Evolutionary conservation across 192 early-diverging fungal species (phyloP).

Genomic region (Coemansia sp.): DNA sequence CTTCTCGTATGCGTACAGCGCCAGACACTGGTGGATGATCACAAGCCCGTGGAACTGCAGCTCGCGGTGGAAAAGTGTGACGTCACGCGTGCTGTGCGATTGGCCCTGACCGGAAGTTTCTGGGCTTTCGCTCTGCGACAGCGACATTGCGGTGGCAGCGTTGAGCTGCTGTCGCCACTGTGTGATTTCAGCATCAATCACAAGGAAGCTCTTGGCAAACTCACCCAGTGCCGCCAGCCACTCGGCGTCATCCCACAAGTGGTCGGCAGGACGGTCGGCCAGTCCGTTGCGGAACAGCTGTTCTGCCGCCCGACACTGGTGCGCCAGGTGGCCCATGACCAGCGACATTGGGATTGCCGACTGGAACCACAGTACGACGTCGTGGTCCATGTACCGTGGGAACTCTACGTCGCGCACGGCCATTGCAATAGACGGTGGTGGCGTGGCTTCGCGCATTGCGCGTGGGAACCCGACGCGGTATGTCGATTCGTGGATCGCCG

Average conservation of each 20-base stretch:
- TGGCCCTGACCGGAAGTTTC: slow-evolving; percentile 6
- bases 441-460: slow-evolving; percentile 50
- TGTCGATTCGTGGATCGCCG: slow-evolving; percentile 45
- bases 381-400: slow-evolving; percentile 51
- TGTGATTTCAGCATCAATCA: slow-evolving; percentile 50
- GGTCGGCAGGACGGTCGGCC: slow-evolving; percentile 37
- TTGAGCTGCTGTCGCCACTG: slow-evolving; percentile 54
- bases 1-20: slow-evolving; percentile 50
- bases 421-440: slow-evolving; percentile 21
- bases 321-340: slow-evolving; percentile 47
- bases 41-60: slow-evolving; percentile 50
- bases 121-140: slow-evolving; percentile 19
- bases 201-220: slow-evolving; percentile 47
- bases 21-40: slow-evolving; percentile 51
- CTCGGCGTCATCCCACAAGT: slow-evolving; percentile 42
- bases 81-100: slow-evolving; percentile 45
- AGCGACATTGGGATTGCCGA: slow-evolving; percentile 51
- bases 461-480: slow-evolving; percentile 51
- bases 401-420: slow-evolving; percentile 26
- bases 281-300: slow-evolving; percentile 46
- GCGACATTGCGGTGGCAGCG: slow-evolving; percentile 34
- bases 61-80: slow-evolving; percentile 51
- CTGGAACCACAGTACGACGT: slow-evolving; percentile 54
- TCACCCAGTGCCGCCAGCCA: slow-evolving; percentile 44
- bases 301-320: slow-evolving; percentile 48